A percentile compares a stretch with the other conserved stretches of the same genome.
These are phyloP conservation scores for Gentiana macrophylla DNA, from an alignment of 257 asterid species.

Conservation along the genomic window DNA sequence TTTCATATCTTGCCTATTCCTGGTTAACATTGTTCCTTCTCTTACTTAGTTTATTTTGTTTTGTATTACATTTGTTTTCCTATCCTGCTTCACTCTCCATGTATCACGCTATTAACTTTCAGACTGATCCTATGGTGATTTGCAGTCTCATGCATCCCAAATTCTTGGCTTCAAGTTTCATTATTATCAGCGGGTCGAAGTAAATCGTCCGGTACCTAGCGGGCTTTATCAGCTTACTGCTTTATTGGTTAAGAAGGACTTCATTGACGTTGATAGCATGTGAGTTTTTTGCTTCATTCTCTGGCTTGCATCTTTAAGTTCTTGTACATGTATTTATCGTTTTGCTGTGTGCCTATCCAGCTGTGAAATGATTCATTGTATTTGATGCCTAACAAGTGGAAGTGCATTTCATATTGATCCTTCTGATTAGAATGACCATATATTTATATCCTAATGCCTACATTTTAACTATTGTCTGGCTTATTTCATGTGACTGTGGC, in stretches of 20 bases:
- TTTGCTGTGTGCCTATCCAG: too few relatives aligned
- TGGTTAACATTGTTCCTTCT: neutral
- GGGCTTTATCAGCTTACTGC: conserved; percentile 90
- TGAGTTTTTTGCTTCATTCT: conserved; percentile 27
- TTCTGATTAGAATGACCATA: too few relatives aligned
- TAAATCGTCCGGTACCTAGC: conserved; percentile 49
- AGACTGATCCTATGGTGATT: conserved; percentile 8
- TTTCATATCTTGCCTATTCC: neutral
- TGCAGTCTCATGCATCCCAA: conserved; percentile 97
- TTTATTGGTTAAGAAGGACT: conserved; percentile 75
- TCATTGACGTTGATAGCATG: conserved; percentile 87
- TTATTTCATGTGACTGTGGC: too few relatives aligned
- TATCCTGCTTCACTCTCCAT: neutral
- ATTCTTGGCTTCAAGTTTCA: conserved; percentile 95
- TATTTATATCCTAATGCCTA: too few relatives aligned
- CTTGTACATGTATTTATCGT: neutral
- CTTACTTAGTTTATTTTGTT: neutral
- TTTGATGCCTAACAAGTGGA: too few relatives aligned
- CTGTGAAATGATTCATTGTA: too few relatives aligned
- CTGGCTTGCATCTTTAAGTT: conserved; percentile 6
- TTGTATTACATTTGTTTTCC: neutral
- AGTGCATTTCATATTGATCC: too few relatives aligned
- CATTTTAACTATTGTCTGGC: too few relatives aligned
- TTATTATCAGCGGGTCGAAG: conserved; percentile 81
- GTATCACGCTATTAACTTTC: conserved; percentile 1